Percentiles rank a stretch among this genome's conserved stretches.
phyloP scores from a whole-genome alignment of 768 basidiomycete species.

The Leccinum rimulosum region DNA sequence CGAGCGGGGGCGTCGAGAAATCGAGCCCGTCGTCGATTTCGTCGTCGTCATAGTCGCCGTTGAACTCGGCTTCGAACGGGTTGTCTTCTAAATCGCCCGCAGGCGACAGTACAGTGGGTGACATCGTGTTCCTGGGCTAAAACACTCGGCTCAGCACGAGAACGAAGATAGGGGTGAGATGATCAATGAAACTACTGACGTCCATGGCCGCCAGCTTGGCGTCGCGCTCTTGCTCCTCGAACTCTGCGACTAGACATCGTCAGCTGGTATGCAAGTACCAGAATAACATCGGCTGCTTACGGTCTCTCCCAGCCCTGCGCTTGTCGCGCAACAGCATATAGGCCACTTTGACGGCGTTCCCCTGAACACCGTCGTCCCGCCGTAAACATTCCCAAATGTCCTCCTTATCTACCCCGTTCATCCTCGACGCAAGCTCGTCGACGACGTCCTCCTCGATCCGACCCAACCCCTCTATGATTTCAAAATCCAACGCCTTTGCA shows the following conservation, averaged over 20 bases:
- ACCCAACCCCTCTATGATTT: slow-evolving; percentile 89
- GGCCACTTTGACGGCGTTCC: slow-evolving; percentile 94
- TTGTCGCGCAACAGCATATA: slow-evolving; percentile 94
- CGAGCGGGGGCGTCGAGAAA: slow-evolving; percentile 40
- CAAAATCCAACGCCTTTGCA: slow-evolving; percentile 67
- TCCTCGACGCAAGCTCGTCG: slow-evolving; percentile 69
- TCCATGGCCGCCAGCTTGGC: slow-evolving; percentile 78
- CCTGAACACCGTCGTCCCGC: slow-evolving; percentile 78
- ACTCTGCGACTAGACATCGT: slow-evolving; percentile 56
- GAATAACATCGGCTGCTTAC: slow-evolving; percentile 46
- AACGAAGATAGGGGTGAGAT: background rate
- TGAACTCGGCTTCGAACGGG: slow-evolving; percentile 78
- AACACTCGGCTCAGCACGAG: background rate
- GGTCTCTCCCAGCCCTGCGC: slow-evolving; percentile 74
- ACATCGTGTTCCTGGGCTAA: slow-evolving; percentile 69
- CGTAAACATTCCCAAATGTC: slow-evolving; percentile 87
- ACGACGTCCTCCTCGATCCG: slow-evolving; percentile 91
- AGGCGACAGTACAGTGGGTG: slow-evolving; percentile 66
- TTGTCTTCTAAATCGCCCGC: slow-evolving; percentile 67
- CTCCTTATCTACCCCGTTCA: slow-evolving; percentile 74
- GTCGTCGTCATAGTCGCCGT: slow-evolving; percentile 41
- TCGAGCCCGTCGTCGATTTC: slow-evolving; percentile 57
- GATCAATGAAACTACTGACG: slow-evolving; percentile 43
- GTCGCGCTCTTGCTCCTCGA: slow-evolving; percentile 84
- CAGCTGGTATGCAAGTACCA: slow-evolving; percentile 8